phyloP scores from a whole-genome alignment of 2,329 filamentous ascomycete genomes.

The Cladosporium sp. region DNA sequence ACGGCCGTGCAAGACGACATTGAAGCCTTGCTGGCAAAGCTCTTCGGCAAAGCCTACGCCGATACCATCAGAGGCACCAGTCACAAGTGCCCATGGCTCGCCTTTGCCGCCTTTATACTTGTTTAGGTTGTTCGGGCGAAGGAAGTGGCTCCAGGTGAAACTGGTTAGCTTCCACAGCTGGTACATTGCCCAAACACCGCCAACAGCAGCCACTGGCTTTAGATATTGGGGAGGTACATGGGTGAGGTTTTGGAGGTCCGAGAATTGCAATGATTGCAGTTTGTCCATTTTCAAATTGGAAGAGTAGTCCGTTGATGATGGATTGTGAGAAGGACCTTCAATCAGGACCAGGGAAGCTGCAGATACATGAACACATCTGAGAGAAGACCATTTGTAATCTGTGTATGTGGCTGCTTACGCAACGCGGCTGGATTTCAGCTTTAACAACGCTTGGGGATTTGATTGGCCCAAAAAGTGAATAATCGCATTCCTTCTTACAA shows the following conservation, averaged over 20 bases:
- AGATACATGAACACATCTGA: neutral
- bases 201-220: conserved; percentile 16
- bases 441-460: no score
- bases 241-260: conserved; percentile 1
- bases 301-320: neutral
- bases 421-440: no score
- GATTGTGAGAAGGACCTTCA: neutral
- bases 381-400: no score
- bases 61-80: conserved; percentile 52
- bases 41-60: conserved; percentile 47
- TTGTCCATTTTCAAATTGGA: conserved; percentile 2
- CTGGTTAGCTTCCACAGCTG: conserved; percentile 20
- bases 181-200: conserved; percentile 17
- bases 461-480: no score
- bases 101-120: conserved; percentile 20
- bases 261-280: neutral
- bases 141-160: conserved; percentile 24
- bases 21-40: conserved; percentile 48
- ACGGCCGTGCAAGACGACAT: conserved; percentile 52
- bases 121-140: conserved; percentile 22
- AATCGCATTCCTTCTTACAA: no score
- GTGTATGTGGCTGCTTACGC: no score
- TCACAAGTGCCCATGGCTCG: conserved; percentile 45
- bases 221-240: conserved; percentile 2
- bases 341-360: neutral